Evolutionary conservation across 2,329 filamentous ascomycete genomes (phyloP).

Genomic region (Hymenoscyphus infarciens): DNA sequence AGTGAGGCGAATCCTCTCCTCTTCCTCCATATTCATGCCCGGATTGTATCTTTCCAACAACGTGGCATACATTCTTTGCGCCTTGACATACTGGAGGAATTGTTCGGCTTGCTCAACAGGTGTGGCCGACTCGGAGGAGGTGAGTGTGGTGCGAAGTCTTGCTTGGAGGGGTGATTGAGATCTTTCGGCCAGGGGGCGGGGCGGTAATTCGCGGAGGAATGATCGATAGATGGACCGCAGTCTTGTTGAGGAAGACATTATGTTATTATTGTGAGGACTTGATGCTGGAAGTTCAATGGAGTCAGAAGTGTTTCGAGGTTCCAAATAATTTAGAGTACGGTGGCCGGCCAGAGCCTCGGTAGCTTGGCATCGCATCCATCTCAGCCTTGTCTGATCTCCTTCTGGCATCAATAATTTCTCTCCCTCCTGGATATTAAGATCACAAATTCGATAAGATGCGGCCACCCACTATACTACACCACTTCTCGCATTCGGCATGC

Average conservation of each 20-base stretch:
- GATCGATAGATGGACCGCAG: constrained; percentile 81
- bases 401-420: background rate
- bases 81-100: constrained; percentile 72
- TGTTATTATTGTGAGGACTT: constrained; percentile 2
- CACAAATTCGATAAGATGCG: background rate
- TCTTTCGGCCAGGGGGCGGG: constrained; percentile 50
- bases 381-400: constrained; percentile 9
- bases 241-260: constrained; percentile 41
- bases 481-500: background rate
- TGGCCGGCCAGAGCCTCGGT: background rate
- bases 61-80: constrained; percentile 80
- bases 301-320: background rate
- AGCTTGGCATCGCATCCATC: background rate
- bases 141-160: constrained; percentile 63
- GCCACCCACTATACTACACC: background rate
- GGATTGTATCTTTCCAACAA: constrained; percentile 92
- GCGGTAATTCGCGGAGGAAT: constrained; percentile 83
- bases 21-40: constrained; percentile 79
- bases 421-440: no score
- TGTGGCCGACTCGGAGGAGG: constrained; percentile 35
- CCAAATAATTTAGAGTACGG: background rate
- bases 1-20: constrained; percentile 79
- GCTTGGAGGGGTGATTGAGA: constrained; percentile 66
- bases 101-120: constrained; percentile 62
- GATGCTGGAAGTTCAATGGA: background rate